Conservation (phyloP, 768 basidiomycete species). For the Boletus subcaerulescens region DNA sequence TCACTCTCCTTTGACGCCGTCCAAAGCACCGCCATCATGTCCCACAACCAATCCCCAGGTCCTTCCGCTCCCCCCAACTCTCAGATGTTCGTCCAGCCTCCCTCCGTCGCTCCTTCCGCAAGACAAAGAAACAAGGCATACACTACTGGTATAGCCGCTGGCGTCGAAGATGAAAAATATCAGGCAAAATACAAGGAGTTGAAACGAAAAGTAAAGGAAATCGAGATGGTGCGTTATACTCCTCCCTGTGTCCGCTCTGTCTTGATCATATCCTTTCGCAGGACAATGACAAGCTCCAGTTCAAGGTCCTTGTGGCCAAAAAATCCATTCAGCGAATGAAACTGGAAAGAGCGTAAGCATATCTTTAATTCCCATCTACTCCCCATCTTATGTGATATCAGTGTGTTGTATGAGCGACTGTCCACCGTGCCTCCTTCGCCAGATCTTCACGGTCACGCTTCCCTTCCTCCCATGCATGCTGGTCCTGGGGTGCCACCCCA, state of each 20-base stretch:
- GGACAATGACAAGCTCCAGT: constrained; percentile 88
- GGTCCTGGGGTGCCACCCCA: constrained; percentile 38
- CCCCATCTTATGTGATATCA: constrained; percentile 32
- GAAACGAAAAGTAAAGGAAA: constrained; percentile 84
- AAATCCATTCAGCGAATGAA: constrained; percentile 84
- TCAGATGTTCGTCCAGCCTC: constrained; percentile 34
- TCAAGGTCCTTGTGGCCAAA: constrained; percentile 76
- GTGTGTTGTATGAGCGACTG: constrained; percentile 78
- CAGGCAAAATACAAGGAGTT: constrained; percentile 86
- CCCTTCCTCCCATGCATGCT: constrained; percentile 32
- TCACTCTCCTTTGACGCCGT: constrained; percentile 34
- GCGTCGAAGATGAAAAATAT: constrained; percentile 84
- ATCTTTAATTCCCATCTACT: constrained; percentile 18
- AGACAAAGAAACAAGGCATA: constrained; percentile 49
- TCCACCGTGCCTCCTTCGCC: constrained; percentile 58
- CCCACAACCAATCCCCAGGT: constrained; percentile 57
- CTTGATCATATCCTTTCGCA: constrained; percentile 28
- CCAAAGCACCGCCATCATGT: constrained; percentile 55
- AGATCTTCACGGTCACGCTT: constrained; percentile 41
- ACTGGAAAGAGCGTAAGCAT: constrained; percentile 80
- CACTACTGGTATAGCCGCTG: constrained; percentile 65
- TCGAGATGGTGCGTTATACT: constrained; percentile 61
- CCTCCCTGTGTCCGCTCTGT: constrained; percentile 1
- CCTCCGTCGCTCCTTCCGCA: constrained; percentile 30
- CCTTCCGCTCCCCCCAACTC: constrained; percentile 41